Percentiles rank a stretch among this genome's conserved stretches.
These are phyloP conservation scores for Acer saccharum DNA, from an alignment of 345 rosid genomes.

Conservation along the genomic window DNA sequence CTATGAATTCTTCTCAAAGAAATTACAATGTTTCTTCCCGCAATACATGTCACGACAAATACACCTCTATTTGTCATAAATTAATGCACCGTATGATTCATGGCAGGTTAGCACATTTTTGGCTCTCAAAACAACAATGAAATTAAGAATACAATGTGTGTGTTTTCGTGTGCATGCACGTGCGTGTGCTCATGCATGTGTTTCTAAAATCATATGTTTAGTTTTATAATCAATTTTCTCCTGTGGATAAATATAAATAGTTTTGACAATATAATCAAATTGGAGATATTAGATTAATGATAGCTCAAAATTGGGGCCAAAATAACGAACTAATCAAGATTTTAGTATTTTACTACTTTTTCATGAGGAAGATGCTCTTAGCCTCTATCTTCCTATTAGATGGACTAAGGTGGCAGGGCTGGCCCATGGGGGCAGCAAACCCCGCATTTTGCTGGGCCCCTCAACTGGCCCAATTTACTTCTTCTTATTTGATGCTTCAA, in stretches of 20 bases:
- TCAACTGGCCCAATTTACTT: no score
- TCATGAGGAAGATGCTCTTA: neutral
- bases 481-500: no score
- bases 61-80: constrained; percentile 65
- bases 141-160: neutral
- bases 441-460: no score
- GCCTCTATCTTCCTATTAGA: neutral
- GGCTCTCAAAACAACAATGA: neutral
- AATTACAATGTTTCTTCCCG: constrained; percentile 90
- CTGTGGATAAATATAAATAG: no score
- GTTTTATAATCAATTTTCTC: no score
- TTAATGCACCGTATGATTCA: constrained; percentile 82
- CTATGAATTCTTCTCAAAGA: constrained; percentile 16
- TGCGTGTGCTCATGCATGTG: no score
- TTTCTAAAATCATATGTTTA: no score
- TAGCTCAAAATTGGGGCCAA: no score
- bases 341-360: neutral
- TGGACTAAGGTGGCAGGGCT: neutral
- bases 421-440: no score
- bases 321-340: neutral
- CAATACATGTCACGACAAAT: constrained; percentile 62
- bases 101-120: constrained; percentile 75
- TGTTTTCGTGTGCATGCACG: no score
- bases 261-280: no score
- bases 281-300: no score